Evolutionary conservation across 78 protist species (phyloP).

Genomic region (Protostelium mycophagum): DNA sequence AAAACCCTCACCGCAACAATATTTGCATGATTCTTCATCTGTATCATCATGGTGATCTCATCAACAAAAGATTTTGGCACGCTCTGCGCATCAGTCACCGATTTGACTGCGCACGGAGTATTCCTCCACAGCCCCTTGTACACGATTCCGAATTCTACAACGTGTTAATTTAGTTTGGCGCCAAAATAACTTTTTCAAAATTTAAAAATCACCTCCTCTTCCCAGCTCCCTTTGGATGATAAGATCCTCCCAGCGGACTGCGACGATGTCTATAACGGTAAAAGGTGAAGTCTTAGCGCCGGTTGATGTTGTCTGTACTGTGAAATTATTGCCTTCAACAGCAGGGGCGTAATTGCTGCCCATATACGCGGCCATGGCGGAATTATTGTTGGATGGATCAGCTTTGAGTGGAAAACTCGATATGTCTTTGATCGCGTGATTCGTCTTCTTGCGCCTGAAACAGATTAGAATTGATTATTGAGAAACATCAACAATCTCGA

Average conservation of each 20-base stretch:
- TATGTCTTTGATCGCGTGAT: too few relatives aligned
- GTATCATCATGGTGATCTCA: not conserved
- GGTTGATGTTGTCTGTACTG: not conserved
- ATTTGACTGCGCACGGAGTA: not conserved
- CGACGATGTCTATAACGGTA: not conserved
- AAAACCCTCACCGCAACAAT: not conserved
- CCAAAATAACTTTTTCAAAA: too few relatives aligned
- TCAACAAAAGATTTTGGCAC: not conserved
- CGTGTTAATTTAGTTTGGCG: not conserved
- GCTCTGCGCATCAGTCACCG: not conserved
- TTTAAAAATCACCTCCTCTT: not conserved
- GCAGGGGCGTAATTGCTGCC: not conserved
- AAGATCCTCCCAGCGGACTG: not conserved
- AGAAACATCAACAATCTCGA: too few relatives aligned
- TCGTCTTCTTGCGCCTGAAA: too few relatives aligned
- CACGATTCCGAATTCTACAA: not conserved
- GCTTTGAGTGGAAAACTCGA: too few relatives aligned
- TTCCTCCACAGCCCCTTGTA: not conserved
- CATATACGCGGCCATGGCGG: not conserved
- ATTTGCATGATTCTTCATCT: not conserved
- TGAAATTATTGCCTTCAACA: too few relatives aligned
- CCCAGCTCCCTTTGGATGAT: not conserved
- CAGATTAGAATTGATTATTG: too few relatives aligned
- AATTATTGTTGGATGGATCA: too few relatives aligned
- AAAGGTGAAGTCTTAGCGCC: not conserved